phyloP scores from a whole-genome alignment of 768 basidiomycete genomes.

The Suillus alpinus region DNA sequence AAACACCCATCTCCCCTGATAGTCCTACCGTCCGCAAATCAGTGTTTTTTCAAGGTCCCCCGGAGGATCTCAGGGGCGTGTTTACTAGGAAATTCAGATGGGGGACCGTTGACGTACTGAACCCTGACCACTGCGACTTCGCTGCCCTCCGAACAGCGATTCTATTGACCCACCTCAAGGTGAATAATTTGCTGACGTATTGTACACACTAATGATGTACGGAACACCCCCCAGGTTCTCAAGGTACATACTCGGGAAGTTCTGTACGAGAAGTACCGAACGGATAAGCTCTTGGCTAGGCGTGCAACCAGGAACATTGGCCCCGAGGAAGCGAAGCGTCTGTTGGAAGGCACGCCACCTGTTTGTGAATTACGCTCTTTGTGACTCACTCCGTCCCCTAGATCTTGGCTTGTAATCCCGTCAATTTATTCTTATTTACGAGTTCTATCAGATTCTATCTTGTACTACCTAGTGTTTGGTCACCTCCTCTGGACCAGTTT shows the following conservation, averaged over 20 bases:
- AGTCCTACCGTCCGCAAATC: slow-evolving; percentile 37
- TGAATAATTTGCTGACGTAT: slow-evolving; percentile 34
- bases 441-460: background rate
- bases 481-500: background rate
- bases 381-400: slow-evolving; percentile 25
- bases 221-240: slow-evolving; percentile 52
- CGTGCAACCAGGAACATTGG: slow-evolving; percentile 79
- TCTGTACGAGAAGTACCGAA: slow-evolving; percentile 90
- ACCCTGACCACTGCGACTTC: slow-evolving; percentile 87
- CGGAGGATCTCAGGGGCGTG: slow-evolving; percentile 68
- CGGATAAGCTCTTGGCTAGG: slow-evolving; percentile 84
- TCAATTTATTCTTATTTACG: slow-evolving; percentile 7
- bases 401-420: slow-evolving; percentile 46
- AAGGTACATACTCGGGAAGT: slow-evolving; percentile 85
- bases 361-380: slow-evolving; percentile 5
- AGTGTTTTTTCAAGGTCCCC: slow-evolving; percentile 44
- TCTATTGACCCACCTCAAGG: slow-evolving; percentile 83
- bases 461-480: background rate
- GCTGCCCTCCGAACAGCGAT: slow-evolving; percentile 80
- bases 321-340: slow-evolving; percentile 66
- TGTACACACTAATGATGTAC: slow-evolving; percentile 5
- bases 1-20: slow-evolving; percentile 35
- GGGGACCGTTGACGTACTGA: slow-evolving; percentile 85
- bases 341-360: slow-evolving; percentile 62
- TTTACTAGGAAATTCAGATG: slow-evolving; percentile 81